A percentile compares a stretch with the other conserved stretches of the same genome.
Conservation (phyloP, 176 grass and related monocot species). For the Sorghum bicolor region Sorghum_bicolor_NCBIv3 NC_012870.2:17228001-17228500, state of each 20-base stretch:
- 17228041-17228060: constrained; percentile 61
- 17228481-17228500: constrained; percentile 75
- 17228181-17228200: constrained; percentile 81
- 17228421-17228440: constrained; percentile 77
- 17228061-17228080: constrained; percentile 66
- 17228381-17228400: constrained; percentile 72
- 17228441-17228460: constrained; percentile 78
- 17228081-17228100: constrained; percentile 65
- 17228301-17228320: constrained; percentile 80
- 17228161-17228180: constrained; percentile 71
- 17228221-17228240: constrained; percentile 58
- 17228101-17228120: constrained; percentile 81
- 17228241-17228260: constrained; percentile 66
- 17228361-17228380: constrained; percentile 66
- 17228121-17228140: constrained; percentile 72
- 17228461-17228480: constrained; percentile 76
- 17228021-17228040: constrained; percentile 66
- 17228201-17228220: constrained; percentile 68
- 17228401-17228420: constrained; percentile 78
- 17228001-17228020: constrained; percentile 70
- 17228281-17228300: constrained; percentile 58
- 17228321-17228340: constrained; percentile 80
- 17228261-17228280: constrained; percentile 75
- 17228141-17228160: constrained; percentile 79
- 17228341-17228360: constrained; percentile 73